These are phyloP conservation scores for Thalia dealbata DNA, from an alignment of 176 grass and related monocot genomes.

Conservation along the genomic window DNA sequence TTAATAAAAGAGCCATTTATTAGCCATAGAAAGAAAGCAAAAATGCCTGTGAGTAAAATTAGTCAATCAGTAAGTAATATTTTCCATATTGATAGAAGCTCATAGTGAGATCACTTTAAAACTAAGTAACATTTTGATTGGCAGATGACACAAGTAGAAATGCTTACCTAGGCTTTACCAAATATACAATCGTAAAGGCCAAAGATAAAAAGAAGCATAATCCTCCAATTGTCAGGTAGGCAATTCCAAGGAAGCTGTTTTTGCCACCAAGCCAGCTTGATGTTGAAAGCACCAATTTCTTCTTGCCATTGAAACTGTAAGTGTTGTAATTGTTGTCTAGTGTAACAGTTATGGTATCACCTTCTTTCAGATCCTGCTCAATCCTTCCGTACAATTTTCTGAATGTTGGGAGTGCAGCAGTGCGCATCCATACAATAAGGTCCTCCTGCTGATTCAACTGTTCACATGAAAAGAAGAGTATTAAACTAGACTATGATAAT, in stretches of 20 bases:
- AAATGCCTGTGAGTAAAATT: too few relatives aligned
- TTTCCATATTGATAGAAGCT: too few relatives aligned
- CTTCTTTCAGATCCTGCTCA: constrained; percentile 34
- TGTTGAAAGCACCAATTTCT: constrained; percentile 50
- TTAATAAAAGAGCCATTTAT: too few relatives aligned
- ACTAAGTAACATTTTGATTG: background rate
- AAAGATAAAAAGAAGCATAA: constrained; percentile 38
- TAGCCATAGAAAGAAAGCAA: too few relatives aligned
- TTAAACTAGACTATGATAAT: too few relatives aligned
- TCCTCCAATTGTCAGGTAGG: constrained; percentile 38
- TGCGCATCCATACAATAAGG: constrained; percentile 68
- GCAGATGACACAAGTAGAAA: background rate
- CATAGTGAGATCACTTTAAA: background rate
- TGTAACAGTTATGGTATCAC: constrained; percentile 32
- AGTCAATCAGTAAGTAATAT: too few relatives aligned
- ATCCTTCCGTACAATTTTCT: constrained; percentile 62
- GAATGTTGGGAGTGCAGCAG: constrained; percentile 54
- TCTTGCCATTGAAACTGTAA: constrained; percentile 54
- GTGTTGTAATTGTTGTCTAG: constrained; percentile 57
- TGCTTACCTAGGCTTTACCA: constrained; percentile 26
- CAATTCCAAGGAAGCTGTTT: constrained; percentile 50
- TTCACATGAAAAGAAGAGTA: background rate
- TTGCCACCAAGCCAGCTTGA: constrained; percentile 44
- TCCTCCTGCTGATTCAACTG: constrained; percentile 60
- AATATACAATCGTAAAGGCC: constrained; percentile 32